phyloP scores from a whole-genome alignment of 768 basidiomycete genomes.

The Hypholoma sublateritium region DNA sequence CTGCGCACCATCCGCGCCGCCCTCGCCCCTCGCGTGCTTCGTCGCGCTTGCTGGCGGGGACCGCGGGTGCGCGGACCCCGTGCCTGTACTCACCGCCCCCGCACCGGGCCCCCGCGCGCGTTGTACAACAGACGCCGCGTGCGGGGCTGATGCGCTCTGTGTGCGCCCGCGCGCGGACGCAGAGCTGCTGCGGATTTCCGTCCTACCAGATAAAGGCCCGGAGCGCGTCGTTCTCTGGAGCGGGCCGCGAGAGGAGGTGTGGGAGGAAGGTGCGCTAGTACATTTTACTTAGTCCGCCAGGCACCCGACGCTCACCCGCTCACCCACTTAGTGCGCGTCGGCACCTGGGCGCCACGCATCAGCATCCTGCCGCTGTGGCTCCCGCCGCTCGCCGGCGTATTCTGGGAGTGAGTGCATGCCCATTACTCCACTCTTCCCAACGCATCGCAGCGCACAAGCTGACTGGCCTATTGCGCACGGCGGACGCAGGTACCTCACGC shows the following conservation, averaged over 20 bases:
- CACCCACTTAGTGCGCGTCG: conserved; percentile 48
- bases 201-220: conserved; percentile 29
- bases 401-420: conserved; percentile 53
- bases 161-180: conserved; percentile 48
- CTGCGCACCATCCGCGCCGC: conserved; percentile 20
- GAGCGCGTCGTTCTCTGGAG: conserved; percentile 63
- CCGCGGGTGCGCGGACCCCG: conserved; percentile 57
- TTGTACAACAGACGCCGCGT: conserved; percentile 39
- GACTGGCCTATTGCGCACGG: not conserved
- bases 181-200: conserved; percentile 55
- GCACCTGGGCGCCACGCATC: conserved; percentile 44
- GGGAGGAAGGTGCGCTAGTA: conserved; percentile 55
- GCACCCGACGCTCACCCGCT: not conserved
- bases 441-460: too few relatives aligned
- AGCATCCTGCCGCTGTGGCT: conserved; percentile 40
- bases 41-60: conserved; percentile 25
- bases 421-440: too few relatives aligned
- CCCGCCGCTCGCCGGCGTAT: conserved; percentile 35
- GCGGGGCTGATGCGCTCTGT: conserved; percentile 43
- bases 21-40: conserved; percentile 45
- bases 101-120: conserved; percentile 23
- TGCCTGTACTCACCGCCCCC: conserved; percentile 44
- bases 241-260: conserved; percentile 65
- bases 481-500: conserved; percentile 52
- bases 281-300: conserved; percentile 1